Evolutionary conservation across 805 yeast genomes (phyloP).

Genomic region (Starmerella bombicola): DNA sequence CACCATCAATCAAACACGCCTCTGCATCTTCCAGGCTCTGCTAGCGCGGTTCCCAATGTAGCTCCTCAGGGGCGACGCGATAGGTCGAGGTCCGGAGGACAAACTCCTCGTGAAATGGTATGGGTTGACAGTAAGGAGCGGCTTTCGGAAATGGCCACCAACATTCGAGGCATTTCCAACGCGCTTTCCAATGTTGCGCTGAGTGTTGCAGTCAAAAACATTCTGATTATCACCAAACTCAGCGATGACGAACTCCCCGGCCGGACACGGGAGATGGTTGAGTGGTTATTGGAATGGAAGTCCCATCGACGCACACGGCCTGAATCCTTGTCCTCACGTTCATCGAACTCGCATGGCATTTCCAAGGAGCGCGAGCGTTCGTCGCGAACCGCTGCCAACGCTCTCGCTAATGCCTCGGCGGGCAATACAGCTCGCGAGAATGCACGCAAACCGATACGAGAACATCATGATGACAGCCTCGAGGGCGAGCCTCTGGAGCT

Average conservation of each 20-base stretch:
- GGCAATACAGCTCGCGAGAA: neutral
- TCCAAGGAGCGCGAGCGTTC: neutral
- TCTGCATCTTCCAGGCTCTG: neutral
- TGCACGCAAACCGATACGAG: neutral
- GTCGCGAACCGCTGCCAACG: neutral
- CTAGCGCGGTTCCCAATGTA: neutral
- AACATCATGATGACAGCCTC: neutral
- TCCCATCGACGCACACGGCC: neutral
- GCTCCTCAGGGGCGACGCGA: conserved; percentile 5
- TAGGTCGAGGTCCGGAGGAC: conserved; percentile 15
- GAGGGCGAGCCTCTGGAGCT: conserved; percentile 9
- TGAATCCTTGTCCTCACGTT: neutral
- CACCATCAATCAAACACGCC: neutral
- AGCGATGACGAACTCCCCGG: conserved; percentile 21
- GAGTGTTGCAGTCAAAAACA: conserved; percentile 20
- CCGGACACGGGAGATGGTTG: conserved; percentile 18
- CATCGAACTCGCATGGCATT: neutral
- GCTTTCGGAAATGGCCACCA: conserved; percentile 24
- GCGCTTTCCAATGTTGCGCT: conserved; percentile 23
- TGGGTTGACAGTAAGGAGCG: conserved; percentile 25
- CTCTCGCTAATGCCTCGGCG: neutral
- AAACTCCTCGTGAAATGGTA: conserved; percentile 23
- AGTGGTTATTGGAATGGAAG: conserved; percentile 23
- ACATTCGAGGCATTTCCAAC: conserved; percentile 24
- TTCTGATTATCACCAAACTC: conserved; percentile 22